Percentiles rank a stretch among this genome's conserved stretches.
phyloP scores from a whole-genome alignment of 768 basidiomycete genomes.

The Pulveroboletus sp. region DNA sequence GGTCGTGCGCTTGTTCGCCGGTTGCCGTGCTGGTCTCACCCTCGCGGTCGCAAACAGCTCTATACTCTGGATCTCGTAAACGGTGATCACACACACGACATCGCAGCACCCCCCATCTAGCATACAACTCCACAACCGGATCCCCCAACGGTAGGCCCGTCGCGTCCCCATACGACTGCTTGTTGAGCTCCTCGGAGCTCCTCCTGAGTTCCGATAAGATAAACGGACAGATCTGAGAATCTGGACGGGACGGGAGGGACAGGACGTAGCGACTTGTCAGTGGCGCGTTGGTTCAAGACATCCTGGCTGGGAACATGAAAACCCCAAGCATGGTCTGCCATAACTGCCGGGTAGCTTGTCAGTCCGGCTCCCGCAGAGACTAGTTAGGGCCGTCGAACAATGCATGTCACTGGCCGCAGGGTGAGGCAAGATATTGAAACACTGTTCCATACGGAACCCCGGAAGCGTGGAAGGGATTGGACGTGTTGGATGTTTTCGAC shows the following conservation, averaged over 20 bases:
- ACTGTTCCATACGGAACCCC: constrained; percentile 29
- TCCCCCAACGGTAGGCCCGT: too few species aligned
- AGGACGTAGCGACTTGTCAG: constrained; percentile 32
- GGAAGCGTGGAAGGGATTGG: not conserved
- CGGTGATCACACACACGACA: too few species aligned
- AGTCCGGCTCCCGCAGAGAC: constrained; percentile 30
- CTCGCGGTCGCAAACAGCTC: too few species aligned
- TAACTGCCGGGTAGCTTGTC: constrained; percentile 35
- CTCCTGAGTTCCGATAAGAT: constrained; percentile 36
- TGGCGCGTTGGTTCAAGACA: constrained; percentile 42
- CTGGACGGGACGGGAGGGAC: too few species aligned
- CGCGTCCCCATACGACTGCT: constrained; percentile 6
- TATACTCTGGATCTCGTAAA: too few species aligned
- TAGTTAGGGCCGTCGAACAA: not conserved
- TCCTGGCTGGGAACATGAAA: constrained; percentile 47
- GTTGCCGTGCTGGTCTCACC: too few species aligned
- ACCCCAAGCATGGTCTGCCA: constrained; percentile 46
- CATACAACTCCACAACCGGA: not conserved
- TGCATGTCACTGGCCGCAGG: constrained; percentile 44
- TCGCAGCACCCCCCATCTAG: too few species aligned
- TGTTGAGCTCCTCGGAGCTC: constrained; percentile 46
- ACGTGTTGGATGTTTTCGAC: constrained; percentile 2
- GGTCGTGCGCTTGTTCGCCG: too few species aligned
- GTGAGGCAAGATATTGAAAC: constrained; percentile 54
- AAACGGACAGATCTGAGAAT: not conserved